These are phyloP conservation scores for Ophiostoma tasmaniense DNA, from an alignment of 2,329 filamentous ascomycete species.

Conservation along the genomic window DNA sequence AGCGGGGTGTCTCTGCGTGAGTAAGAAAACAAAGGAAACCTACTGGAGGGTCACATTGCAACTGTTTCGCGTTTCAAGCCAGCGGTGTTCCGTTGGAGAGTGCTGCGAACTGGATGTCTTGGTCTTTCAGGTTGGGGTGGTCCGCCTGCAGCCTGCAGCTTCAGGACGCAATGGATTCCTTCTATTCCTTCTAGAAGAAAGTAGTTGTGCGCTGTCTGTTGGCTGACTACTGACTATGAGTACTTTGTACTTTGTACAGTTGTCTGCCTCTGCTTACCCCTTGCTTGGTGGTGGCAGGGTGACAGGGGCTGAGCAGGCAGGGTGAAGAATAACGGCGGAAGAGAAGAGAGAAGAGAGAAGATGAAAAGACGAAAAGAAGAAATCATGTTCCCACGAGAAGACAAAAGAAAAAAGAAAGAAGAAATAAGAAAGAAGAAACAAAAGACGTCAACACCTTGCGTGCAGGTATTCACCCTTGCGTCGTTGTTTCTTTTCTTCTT, in stretches of 20 bases:
- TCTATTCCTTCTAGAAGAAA: neutral
- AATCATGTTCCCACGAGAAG: no score
- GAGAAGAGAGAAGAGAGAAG: neutral
- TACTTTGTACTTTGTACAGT: neutral
- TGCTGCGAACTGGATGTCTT: neutral
- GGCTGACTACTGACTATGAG: no score
- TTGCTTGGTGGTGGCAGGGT: neutral
- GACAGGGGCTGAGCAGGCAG: conserved; percentile 1
- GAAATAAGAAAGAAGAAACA: neutral
- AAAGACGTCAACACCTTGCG: neutral
- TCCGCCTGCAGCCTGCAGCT: neutral
- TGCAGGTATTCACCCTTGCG: neutral
- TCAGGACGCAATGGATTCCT: neutral
- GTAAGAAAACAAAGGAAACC: no score
- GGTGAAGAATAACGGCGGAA: neutral
- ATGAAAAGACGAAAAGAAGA: neutral
- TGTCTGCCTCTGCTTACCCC: neutral
- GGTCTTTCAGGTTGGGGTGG: no score
- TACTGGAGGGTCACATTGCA: neutral
- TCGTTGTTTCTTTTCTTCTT: neutral
- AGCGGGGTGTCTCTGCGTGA: neutral
- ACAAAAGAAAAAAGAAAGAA: neutral
- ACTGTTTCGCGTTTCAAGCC: neutral
- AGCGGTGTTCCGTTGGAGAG: neutral
- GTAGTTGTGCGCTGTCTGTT: no score